These are phyloP conservation scores for Rhizoclosmatium globosum DNA, from an alignment of 192 early-diverging fungal species.

Conservation along the genomic window DNA sequence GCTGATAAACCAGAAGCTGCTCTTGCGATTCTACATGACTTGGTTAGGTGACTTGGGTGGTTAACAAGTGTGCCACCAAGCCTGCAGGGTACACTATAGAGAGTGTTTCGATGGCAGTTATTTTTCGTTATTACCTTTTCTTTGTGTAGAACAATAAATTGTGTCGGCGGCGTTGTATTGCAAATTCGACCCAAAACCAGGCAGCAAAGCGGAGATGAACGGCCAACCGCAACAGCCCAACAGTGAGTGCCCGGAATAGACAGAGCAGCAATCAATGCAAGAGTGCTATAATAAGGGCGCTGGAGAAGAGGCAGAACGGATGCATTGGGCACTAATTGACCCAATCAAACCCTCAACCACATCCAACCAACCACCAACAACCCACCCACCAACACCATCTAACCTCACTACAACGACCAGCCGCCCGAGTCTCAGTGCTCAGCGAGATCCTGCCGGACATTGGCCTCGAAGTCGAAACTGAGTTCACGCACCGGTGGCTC, in stretches of 20 bases:
- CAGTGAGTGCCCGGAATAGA: not conserved
- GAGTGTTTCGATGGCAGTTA: too few relatives aligned
- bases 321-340: too few relatives aligned
- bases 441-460: constrained; percentile 41
- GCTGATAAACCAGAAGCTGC: too few relatives aligned
- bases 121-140: too few relatives aligned
- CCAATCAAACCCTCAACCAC: not conserved
- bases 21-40: too few relatives aligned
- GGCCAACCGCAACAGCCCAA: not conserved
- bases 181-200: constrained; percentile 61
- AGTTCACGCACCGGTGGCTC: constrained; percentile 44
- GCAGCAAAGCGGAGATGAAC: constrained; percentile 55
- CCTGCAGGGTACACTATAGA: too few relatives aligned
- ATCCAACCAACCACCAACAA: not conserved
- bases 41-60: too few relatives aligned
- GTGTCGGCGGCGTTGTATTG: not conserved
- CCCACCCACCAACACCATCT: not conserved
- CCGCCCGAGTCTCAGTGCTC: constrained; percentile 16
- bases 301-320: too few relatives aligned
- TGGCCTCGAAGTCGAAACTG: constrained; percentile 46
- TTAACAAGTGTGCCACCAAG: too few relatives aligned
- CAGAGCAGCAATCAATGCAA: too few relatives aligned
- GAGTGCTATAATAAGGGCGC: too few relatives aligned
- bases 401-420: not conserved
- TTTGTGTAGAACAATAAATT: not conserved